Base-by-base conservation (phyloP, 2,329 filamentous ascomycete genomes). In the Nigrospora osmanthi region DNA sequence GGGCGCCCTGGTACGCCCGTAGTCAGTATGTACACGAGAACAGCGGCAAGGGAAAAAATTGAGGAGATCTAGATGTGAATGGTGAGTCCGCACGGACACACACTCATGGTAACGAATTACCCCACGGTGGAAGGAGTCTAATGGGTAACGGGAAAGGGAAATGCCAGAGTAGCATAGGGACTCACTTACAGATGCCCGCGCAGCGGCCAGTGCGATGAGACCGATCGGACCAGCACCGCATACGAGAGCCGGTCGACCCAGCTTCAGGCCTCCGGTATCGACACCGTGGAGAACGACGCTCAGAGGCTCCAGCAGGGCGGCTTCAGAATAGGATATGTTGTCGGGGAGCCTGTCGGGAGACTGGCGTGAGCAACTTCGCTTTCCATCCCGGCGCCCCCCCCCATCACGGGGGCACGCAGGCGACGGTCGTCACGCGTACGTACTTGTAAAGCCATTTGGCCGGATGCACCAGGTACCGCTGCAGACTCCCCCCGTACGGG, bases 191-290 rank as follows among this genome's bases (percentile, higher is more conserved):
- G 76, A 81, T 0, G 80, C 80, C 32, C 75, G 69, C 2, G 79
- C 78, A 0, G 73, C 72, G 2, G 76, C 73, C 49, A 80, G 59
- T 14, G 78, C 67, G 45, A 81, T 71, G 11, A 84, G 67, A 0
- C 81, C 80, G 44, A 84, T 83, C 1, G 80, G 80, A 0, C 80
- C 80, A 11, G 80, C 80, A 19, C 81, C 80, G 50, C 76, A 83
- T 38, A 84, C 65, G 1, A 82, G 64, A 1, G 70, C 71, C 6
- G 72, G 72, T 1, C 70, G 69, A 16, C 81, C 80, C 6, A 83
- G 67, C 2, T 65, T 66, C 14, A 84, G 61, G 3, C 70, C 66
- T 1, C 73, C 73, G 1, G 68, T 68, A 30, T 71, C 66, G 47
- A 84, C 71, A n/a, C 73, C 81, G 47, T 81, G 75, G 52, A 84